Conservation (phyloP, 768 basidiomycete species). For the Cubamyces sp. region DNA sequence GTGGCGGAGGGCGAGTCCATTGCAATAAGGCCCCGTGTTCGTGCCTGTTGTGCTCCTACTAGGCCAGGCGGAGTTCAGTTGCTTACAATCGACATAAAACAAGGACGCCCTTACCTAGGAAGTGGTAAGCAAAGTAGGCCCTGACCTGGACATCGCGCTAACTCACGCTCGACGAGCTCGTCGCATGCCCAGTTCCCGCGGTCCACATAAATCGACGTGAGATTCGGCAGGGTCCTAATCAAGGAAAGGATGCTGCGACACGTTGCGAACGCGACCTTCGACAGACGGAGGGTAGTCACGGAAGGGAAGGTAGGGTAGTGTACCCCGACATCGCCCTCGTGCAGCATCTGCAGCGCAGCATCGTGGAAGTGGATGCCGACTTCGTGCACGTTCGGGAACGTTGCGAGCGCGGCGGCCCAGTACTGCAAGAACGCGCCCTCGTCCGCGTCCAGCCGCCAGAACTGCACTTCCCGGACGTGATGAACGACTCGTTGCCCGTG, state of each 20-base stretch:
- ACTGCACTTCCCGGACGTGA: conserved; percentile 1
- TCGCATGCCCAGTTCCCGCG: background rate
- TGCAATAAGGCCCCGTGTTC: background rate
- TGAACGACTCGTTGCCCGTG: background rate
- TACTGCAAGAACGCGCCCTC: background rate
- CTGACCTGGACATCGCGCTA: too few species aligned
- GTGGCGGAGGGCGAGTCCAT: background rate
- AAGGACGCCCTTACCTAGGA: too few species aligned
- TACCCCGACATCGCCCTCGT: background rate
- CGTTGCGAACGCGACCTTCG: conserved; percentile 1
- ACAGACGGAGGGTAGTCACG: conserved; percentile 2
- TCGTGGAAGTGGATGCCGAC: conserved; percentile 2
- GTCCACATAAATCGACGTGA: background rate
- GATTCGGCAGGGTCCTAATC: background rate
- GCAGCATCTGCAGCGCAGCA: background rate
- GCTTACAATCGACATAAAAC: too few species aligned
- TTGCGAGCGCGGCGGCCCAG: background rate
- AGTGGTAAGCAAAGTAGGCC: too few species aligned
- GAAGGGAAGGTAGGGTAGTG: background rate
- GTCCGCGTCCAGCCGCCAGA: conserved; percentile 1
- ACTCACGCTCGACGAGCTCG: background rate
- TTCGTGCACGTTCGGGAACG: background rate
- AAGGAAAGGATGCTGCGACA: background rate
- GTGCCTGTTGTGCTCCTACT: too few species aligned
- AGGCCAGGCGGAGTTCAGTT: too few species aligned